Percentiles rank a stretch among this genome's conserved stretches.
phyloP scores from a whole-genome alignment of 1,139 yeast species.

The Candida mesenterica region DNA sequence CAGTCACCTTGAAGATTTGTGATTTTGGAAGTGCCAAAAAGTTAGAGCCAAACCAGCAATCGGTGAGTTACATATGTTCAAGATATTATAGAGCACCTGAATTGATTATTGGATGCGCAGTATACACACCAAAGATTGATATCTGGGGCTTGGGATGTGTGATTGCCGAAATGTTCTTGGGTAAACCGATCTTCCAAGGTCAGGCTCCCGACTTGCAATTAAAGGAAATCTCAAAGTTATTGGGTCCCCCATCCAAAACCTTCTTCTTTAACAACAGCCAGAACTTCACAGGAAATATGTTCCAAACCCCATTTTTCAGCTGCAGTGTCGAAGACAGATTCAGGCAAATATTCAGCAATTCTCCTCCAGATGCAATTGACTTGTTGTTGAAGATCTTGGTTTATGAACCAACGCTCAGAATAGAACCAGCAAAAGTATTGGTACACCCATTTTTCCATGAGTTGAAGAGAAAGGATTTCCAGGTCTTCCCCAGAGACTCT shows the following conservation, averaged over 20 bases:
- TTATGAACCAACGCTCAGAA: slow-evolving; percentile 69
- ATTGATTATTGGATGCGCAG: slow-evolving; percentile 71
- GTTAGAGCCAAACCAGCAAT: slow-evolving; percentile 68
- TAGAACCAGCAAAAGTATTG: slow-evolving; percentile 64
- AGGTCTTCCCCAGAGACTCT: slow-evolving; percentile 55
- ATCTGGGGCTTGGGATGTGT: slow-evolving; percentile 89
- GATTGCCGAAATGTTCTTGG: slow-evolving; percentile 78
- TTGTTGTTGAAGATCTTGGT: slow-evolving; percentile 66
- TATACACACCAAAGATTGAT: slow-evolving; percentile 76
- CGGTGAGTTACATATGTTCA: slow-evolving; percentile 77
- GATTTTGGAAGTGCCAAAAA: slow-evolving; percentile 84
- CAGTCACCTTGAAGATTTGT: slow-evolving; percentile 67
- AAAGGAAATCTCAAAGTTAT: slow-evolving; percentile 70
- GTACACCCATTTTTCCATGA: slow-evolving; percentile 74
- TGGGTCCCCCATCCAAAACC: slow-evolving; percentile 75
- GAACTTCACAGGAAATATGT: slow-evolving; percentile 70
- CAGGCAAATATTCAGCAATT: slow-evolving; percentile 65
- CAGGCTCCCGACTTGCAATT: slow-evolving; percentile 71
- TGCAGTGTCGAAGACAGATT: slow-evolving; percentile 63
- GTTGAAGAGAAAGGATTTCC: slow-evolving; percentile 56
- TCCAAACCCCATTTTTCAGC: slow-evolving; percentile 62
- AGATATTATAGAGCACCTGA: slow-evolving; percentile 85
- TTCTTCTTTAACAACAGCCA: slow-evolving; percentile 75
- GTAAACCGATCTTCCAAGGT: slow-evolving; percentile 81
- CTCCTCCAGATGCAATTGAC: slow-evolving; percentile 71